A percentile compares a stretch with the other conserved stretches of the same genome.
Conservation (phyloP, 306 rosid species). For the Cicer judaicum region DNA sequence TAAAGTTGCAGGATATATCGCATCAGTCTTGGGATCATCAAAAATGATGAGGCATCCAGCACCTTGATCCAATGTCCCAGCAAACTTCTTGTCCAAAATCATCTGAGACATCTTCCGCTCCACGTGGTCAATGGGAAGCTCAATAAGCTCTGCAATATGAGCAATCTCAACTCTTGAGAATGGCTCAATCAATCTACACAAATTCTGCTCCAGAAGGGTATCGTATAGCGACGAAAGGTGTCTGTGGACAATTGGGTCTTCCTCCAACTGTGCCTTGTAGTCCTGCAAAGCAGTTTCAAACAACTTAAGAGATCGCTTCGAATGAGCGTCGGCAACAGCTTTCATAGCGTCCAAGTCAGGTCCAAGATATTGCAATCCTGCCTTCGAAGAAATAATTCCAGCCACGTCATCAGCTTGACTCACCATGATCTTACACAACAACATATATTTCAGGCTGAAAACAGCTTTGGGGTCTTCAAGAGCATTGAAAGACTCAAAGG, state of each 20-base stretch:
- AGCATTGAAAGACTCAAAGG: conserved; percentile 91
- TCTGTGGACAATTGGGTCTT: conserved; percentile 95
- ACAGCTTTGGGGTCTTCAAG: conserved; percentile 93
- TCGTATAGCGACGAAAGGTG: conserved; percentile 87
- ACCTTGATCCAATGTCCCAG: conserved; percentile 95
- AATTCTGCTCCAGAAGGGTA: conserved; percentile 90
- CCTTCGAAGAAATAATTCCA: conserved; percentile 88
- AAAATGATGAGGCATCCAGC: conserved; percentile 72
- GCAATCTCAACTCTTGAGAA: conserved; percentile 95
- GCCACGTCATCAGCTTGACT: conserved; percentile 91
- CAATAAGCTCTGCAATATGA: conserved; percentile 85
- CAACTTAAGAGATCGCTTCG: conserved; percentile 85
- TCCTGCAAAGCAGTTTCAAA: conserved; percentile 79
- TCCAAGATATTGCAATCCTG: conserved; percentile 83
- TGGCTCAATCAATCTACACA: conserved; percentile 92
- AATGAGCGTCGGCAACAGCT: conserved; percentile 94
- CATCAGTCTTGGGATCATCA: conserved; percentile 63
- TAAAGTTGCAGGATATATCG: conserved; percentile 67
- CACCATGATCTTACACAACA: conserved; percentile 91
- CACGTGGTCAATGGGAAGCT: conserved; percentile 72
- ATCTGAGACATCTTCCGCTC: conserved; percentile 66
- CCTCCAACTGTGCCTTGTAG: conserved; percentile 87
- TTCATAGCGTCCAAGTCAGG: conserved; percentile 97
- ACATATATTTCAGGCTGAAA: conserved; percentile 91
- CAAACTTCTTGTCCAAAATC: conserved; percentile 68